Evolutionary conservation across 2,329 filamentous ascomycete species (phyloP), one percentile per base, ranked within the genome.

Genomic region (Penicillium sp.): DNA sequence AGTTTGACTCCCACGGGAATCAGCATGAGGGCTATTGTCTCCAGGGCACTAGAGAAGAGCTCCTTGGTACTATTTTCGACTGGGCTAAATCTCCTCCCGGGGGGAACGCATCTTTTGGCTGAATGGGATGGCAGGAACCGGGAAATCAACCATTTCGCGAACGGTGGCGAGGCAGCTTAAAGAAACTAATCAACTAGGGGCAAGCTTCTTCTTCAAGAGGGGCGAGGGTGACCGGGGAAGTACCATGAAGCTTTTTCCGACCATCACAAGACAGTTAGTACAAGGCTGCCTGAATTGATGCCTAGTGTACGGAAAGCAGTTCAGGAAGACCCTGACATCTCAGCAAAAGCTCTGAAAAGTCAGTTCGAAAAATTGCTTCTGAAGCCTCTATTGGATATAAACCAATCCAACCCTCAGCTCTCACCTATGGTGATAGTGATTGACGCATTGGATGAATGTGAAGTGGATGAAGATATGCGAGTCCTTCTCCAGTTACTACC

Each of bases 31-130:
- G 25, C 14, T 25, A 18, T 12, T 67, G 65, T 50, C 57, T 63
- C 18, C 60, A 48, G 27, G 57, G 49, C 14, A 66, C 62, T n/a
- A 51, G 63, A 42, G 53, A 42, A 9, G 58, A 61, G 4, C 29
- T 65, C 8, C 60, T 58, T 25, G 11, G 37, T 2, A 23, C 63
- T 23, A 64, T 71, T 25, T 6, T n/a, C 23, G 52, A 57, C 15
- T 71, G 62, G 68, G 58, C 62, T 25, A n/a, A n/a, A 47, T 44
- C 29, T 56, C 57, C 6, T 6, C n/a, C 25, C 35, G 59, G 15
- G 54, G 58, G 23, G 51, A 61, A 56, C 53, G 56, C 41, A 67
- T 71, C 26, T 71, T 69, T 47, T 76, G 67, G 73, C 60, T 76
- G 8, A 57, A 64, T 42, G 46, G 52, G 2, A 50, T 50, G 31